phyloP scores from a whole-genome alignment of 768 basidiomycete genomes.

The Russula virescens region DNA sequence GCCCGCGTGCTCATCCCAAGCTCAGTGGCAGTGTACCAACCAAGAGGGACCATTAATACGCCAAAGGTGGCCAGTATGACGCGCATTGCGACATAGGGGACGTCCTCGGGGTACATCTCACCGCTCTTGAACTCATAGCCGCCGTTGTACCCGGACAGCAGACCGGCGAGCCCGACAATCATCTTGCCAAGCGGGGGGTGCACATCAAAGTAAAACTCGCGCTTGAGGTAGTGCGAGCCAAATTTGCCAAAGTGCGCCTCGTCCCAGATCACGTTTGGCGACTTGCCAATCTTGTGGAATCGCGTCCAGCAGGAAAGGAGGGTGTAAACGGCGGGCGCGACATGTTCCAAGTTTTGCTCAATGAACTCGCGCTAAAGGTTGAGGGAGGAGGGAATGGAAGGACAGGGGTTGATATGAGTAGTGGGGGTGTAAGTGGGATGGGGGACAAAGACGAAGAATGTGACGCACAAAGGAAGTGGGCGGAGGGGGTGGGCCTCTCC shows the following conservation, averaged over 20 bases:
- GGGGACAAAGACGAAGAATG: background rate
- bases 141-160: constrained; percentile 89
- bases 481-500: constrained; percentile 54
- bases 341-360: constrained; percentile 70
- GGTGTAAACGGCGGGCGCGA: constrained; percentile 82
- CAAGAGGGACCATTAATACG: constrained; percentile 90
- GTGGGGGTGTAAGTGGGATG: too few species aligned
- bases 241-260: constrained; percentile 99
- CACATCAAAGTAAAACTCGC: constrained; percentile 99
- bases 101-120: constrained; percentile 68
- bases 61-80: constrained; percentile 94
- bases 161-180: constrained; percentile 91
- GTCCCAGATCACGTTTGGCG: constrained; percentile 91
- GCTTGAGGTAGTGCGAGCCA: constrained; percentile 95
- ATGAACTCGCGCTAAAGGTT: constrained; percentile 60
- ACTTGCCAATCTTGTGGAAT: constrained; percentile 85
- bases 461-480: constrained; percentile 45
- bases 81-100: constrained; percentile 93
- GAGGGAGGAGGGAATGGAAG: background rate
- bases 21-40: constrained; percentile 95
- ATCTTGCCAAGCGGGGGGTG: constrained; percentile 99
- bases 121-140: constrained; percentile 94
- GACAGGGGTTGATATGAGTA: background rate
- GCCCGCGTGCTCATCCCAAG: constrained; percentile 87
- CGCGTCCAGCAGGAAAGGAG: constrained; percentile 93